These are phyloP conservation scores for Yarrowia sp. DNA, from an alignment of 805 yeast genomes.

Conservation along the genomic window DNA sequence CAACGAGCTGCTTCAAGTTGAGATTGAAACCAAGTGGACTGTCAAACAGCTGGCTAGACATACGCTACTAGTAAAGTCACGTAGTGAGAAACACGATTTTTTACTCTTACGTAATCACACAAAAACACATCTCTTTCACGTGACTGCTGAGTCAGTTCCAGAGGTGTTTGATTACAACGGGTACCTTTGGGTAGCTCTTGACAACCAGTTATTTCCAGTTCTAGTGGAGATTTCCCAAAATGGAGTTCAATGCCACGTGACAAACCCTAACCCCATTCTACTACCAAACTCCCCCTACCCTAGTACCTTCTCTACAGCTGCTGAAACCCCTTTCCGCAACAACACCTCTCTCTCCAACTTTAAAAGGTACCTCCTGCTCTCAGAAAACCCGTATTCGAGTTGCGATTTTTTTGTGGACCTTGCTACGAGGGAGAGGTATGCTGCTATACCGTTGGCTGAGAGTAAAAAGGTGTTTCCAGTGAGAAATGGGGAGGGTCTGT, in stretches of 20 bases:
- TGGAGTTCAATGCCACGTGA: not conserved
- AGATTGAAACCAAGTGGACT: too few species aligned
- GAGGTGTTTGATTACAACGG: constrained; percentile 1
- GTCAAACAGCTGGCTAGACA: too few species aligned
- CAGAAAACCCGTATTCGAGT: not conserved
- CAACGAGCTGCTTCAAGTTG: too few species aligned
- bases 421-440: not conserved
- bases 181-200: not conserved
- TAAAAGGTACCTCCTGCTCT: not conserved
- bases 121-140: not conserved
- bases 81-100: too few species aligned
- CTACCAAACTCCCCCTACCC: not conserved
- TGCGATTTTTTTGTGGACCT: not conserved
- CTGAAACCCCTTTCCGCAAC: not conserved
- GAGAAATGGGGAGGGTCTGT: not conserved
- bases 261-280: not conserved
- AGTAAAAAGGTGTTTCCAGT: not conserved
- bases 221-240: not conserved
- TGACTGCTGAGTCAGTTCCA: not conserved
- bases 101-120: too few species aligned
- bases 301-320: not conserved
- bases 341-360: not conserved
- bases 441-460: not conserved
- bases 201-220: not conserved
- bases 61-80: too few species aligned